Base-by-base conservation (phyloP, 2,329 filamentous ascomycete genomes). In the Parasarocladium wereldwijsianum region DNA sequence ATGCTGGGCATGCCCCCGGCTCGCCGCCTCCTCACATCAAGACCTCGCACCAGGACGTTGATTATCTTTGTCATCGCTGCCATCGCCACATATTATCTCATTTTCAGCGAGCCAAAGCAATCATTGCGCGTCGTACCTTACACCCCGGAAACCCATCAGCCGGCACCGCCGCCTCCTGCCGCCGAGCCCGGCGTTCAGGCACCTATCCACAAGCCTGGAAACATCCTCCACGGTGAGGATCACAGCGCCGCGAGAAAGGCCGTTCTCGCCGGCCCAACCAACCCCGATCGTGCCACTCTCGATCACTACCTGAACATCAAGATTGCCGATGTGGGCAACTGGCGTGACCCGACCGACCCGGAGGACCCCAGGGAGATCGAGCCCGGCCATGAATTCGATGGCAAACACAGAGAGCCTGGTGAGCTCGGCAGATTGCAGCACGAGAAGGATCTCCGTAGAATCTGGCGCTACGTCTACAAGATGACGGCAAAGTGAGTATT, bases 401-500 rank as follows among this genome's bases (percentile, higher is more conserved):
- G 53, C 23, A 52, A 46, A 32, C 31, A 34, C 1, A 42, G 53
- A 31, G 43, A 43, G 4, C 40, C 50, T 30, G 49, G 47, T 27
- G 39, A 47, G 11, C 42, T 55, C 13, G 45, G 45, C 36, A 45
- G 43, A 26, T 41, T 54, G 8, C 50, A 55, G 28, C 50, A 51
- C 30, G 55, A 64, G 36, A 52, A 58, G 35, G 64, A 67, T 19
- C 43, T 55, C 41, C 48, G 53, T 15, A 55, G 49, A 38, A 43
- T 50, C 38, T 57, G 53, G 53, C 43, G 53, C 40, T 54, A 54
- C 24, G 44, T 49, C 12, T 59, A 59, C 39, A 48, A 50, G 32
- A 49, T 51, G 14, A 55, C 53, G 13, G 46, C 51, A 19, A 49
- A 55, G 55, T 59, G 50, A 45, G 57, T 52, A 13, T 29, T 33